These are phyloP conservation scores for Silene coronaria DNA, from an alignment of 179 eudicot genomes.

Conservation along the genomic window DNA sequence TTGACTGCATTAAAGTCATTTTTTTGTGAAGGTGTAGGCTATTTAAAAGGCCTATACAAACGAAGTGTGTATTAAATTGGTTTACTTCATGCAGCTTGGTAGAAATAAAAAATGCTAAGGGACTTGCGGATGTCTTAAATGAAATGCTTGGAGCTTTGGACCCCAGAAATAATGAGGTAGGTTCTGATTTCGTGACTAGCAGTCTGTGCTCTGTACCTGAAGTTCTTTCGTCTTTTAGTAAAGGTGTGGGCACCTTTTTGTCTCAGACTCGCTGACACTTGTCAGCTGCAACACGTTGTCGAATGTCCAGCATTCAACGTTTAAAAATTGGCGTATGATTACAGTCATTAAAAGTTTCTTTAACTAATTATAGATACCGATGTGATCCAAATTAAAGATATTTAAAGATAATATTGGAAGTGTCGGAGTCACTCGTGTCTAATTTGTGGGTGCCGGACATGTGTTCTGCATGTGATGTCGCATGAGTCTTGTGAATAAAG, in stretches of 20 bases:
- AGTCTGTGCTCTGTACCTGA: background rate
- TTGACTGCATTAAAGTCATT: background rate
- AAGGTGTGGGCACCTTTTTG: background rate
- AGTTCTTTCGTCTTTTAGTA: background rate
- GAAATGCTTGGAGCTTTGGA: conserved; percentile 84
- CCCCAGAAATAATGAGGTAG: conserved; percentile 68
- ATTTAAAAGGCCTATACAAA: background rate
- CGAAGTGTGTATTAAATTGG: background rate
- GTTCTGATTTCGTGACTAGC: background rate
- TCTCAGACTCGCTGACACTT: background rate
- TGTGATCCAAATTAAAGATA: no score
- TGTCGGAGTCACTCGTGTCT: background rate
- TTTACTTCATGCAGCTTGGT: conserved; percentile 45
- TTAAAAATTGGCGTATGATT: background rate
- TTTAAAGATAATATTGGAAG: background rate
- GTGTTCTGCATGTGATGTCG: background rate
- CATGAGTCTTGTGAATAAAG: background rate
- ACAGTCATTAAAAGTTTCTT: background rate
- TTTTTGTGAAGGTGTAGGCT: background rate
- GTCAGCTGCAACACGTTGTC: background rate
- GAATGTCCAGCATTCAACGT: background rate
- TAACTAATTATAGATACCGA: no score
- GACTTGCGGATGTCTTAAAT: conserved; percentile 71
- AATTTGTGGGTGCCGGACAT: no score
- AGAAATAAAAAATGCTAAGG: conserved; percentile 83